Evolutionary conservation across 202 grass and related monocot genomes (phyloP).

Genomic region (Cymbopogon flexuosus): DNA sequence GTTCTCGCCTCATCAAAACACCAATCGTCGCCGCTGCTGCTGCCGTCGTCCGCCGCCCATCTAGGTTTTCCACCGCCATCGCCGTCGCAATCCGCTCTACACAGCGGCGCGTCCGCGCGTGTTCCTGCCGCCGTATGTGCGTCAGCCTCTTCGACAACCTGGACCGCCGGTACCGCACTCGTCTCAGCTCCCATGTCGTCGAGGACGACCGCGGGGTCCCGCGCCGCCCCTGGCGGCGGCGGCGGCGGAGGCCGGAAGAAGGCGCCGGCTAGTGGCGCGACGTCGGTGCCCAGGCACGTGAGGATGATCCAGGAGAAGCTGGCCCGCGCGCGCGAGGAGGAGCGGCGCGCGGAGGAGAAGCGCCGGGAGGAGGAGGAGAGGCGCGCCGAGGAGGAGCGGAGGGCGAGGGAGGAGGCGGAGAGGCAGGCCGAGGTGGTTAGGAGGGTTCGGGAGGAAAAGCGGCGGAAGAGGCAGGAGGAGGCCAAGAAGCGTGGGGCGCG

Average conservation of each 20-base stretch:
- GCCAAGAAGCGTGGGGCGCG: not conserved
- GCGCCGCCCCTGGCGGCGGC: not conserved
- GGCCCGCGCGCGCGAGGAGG: not conserved
- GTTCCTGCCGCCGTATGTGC: not conserved
- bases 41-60: not conserved
- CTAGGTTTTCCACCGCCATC: not conserved
- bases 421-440: not conserved
- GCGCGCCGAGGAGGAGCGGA: conserved; percentile 17
- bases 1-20: not conserved
- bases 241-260: not conserved
- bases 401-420: conserved; percentile 7
- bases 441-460: not conserved
- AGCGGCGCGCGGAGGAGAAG: not conserved
- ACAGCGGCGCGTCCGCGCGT: not conserved
- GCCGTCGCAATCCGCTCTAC: not conserved
- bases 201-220: conserved; percentile 5
- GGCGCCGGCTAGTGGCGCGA: not conserved
- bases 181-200: not conserved
- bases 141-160: not conserved
- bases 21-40: not conserved
- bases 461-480: not conserved
- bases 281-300: not conserved
- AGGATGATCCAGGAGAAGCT: conserved; percentile 12
- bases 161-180: not conserved
- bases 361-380: not conserved